Conservation (phyloP, 2,329 filamentous ascomycete genomes). For the Phialocephala sp. region DNA sequence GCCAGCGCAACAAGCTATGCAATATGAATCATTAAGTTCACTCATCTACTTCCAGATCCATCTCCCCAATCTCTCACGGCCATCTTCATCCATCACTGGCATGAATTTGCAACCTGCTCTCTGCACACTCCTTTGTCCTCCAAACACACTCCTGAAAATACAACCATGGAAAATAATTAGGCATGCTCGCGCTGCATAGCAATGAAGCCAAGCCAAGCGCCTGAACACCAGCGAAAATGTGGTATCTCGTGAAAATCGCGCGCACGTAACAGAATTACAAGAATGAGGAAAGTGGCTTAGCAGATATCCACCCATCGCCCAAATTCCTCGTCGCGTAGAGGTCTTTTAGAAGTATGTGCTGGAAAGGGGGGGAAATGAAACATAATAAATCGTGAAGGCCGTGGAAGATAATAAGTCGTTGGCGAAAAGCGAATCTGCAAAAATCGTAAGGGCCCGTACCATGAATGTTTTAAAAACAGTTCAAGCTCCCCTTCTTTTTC, state of each 20-base stretch:
- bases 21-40: slow-evolving; percentile 15
- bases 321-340: slow-evolving; percentile 20
- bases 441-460: slow-evolving; percentile 14
- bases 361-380: slow-evolving; percentile 20
- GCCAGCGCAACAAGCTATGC: slow-evolving; percentile 12
- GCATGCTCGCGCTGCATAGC: slow-evolving; percentile 18
- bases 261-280: slow-evolving; percentile 29
- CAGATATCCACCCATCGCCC: slow-evolving; percentile 18
- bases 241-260: slow-evolving; percentile 35
- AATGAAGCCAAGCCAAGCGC: slow-evolving; percentile 20
- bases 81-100: slow-evolving; percentile 2
- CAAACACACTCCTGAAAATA: slow-evolving; percentile 3
- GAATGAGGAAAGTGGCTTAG: slow-evolving; percentile 19
- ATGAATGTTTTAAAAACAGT: slow-evolving; percentile 71
- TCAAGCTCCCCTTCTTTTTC: slow-evolving; percentile 87
- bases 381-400: slow-evolving; percentile 28
- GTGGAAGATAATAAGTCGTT: slow-evolving; percentile 21
- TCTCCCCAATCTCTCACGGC: background rate
- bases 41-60: background rate
- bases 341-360: slow-evolving; percentile 22
- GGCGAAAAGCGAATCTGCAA: slow-evolving; percentile 19
- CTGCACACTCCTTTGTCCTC: slow-evolving; percentile 10
- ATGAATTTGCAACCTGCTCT: slow-evolving; percentile 3
- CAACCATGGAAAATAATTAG: slow-evolving; percentile 14
- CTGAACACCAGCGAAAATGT: slow-evolving; percentile 29